Base-by-base conservation (phyloP, 177 flowering plant genomes). In the Vitis hybrid region DNA sequence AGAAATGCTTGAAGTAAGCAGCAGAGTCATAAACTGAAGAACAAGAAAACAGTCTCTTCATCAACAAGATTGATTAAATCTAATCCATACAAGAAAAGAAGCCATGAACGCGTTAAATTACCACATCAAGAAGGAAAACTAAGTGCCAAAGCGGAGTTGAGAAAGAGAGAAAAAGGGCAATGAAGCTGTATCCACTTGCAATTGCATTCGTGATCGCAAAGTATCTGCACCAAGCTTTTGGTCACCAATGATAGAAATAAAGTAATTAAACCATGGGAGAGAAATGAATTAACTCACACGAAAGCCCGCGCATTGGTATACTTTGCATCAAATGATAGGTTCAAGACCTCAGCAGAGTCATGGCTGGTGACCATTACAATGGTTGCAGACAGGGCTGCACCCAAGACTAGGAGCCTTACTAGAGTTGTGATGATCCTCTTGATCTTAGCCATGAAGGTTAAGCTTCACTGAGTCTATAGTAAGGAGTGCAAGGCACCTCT, bases 391-490 rank as follows among this genome's bases (percentile, higher is more conserved):
- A 82, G 20, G 2, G 80, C 73, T 6, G 90, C 85, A 9, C 69
- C 86, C 33, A 88, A 55, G 75, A 94, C 93, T 9, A 87, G 26
- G 12, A 88, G 73, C 87, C 97, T 89, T 3, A 87, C 72, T 8
- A 81, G 7, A 65, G 80, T 20, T 66, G 76, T 63, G 72, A 76
- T 67, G 64, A 81, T 33, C 60, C 66, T 79, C 69, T 73, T 77
- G 15, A 70, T 10, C 77, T 74, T 83, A 7, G 70, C 70, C 89
- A 85, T 89, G 74, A 45, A 29, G 55, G 8, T 62, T 22, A 39
- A 39, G 45, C 8, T 39, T 39, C 45, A 39, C 9, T 39, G 45
- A 39, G 29, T 26, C 29, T 26, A 26, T 26, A 26, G 29, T 26
- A 26, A 26, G 29, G 29, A 3, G 45, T 39, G 9, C 5, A 39